Evolutionary conservation across 305 asterid genomes (phyloP).

Genomic region (Solanum chacoense): DNA sequence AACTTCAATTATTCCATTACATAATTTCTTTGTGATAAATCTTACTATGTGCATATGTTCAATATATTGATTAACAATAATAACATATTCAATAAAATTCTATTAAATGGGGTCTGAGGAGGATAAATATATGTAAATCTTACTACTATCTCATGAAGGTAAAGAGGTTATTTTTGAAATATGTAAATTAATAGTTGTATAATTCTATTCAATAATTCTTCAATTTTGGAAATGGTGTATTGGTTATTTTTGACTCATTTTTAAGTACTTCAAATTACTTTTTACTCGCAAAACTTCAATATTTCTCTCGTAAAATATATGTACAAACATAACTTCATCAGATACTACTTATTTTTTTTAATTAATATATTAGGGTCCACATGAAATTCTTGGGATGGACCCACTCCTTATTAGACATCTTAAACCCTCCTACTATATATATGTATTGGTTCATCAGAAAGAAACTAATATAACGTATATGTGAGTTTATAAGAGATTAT

Average conservation of each 20-base stretch:
- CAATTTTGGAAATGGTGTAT: neutral
- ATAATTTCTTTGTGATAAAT: too few relatives aligned
- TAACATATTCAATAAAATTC: too few relatives aligned
- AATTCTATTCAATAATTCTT: neutral
- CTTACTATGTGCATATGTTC: neutral
- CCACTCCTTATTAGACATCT: neutral
- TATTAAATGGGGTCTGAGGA: too few relatives aligned
- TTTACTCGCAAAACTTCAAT: neutral
- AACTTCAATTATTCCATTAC: neutral
- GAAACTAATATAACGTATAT: neutral
- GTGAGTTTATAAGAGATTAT: neutral
- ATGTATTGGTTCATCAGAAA: neutral
- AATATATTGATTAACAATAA: neutral
- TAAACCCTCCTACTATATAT: neutral
- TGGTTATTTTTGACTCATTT: neutral
- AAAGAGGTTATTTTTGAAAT: too few relatives aligned
- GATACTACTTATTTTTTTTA: neutral
- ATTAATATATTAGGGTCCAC: neutral
- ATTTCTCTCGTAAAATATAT: neutral
- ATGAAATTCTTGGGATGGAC: neutral
- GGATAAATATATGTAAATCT: too few relatives aligned
- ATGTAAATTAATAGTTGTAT: neutral
- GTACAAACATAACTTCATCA: neutral
- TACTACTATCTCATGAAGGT: too few relatives aligned
- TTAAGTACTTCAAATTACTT: too few relatives aligned